Percentiles rank a stretch among this genome's conserved stretches.
These are phyloP conservation scores for Colletotrichum falcatum DNA, from an alignment of 2,329 filamentous ascomycete species.

Conservation along the genomic window DNA sequence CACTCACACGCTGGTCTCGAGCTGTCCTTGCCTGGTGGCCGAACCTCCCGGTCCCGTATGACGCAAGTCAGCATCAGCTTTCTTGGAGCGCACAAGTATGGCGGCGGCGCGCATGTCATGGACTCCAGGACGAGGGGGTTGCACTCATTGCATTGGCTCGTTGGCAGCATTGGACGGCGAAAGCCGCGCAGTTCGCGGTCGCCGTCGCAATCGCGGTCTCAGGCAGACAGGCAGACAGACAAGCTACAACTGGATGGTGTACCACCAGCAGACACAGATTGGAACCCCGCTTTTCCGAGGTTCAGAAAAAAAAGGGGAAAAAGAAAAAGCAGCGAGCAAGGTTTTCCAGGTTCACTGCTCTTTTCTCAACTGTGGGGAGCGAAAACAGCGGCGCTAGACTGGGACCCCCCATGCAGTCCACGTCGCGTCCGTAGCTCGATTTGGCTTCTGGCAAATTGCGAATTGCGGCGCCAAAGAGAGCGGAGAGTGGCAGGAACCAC, in stretches of 20 bases:
- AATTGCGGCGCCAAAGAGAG: slow-evolving; percentile 16
- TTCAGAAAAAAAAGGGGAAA: slow-evolving; percentile 11
- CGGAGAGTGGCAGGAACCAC: slow-evolving; percentile 20
- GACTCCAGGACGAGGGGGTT: not conserved
- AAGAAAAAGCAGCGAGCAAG: slow-evolving; percentile 37
- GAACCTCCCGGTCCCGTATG: slow-evolving; percentile 35
- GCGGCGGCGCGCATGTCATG: slow-evolving; percentile 21
- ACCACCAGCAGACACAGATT: not conserved
- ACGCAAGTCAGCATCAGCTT: slow-evolving; percentile 28
- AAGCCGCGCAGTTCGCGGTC: slow-evolving; percentile 11
- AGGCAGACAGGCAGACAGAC: slow-evolving; percentile 9
- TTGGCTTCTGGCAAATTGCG: slow-evolving; percentile 19
- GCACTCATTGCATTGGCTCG: not conserved
- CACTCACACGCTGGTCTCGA: slow-evolving; percentile 28
- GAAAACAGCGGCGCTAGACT: slow-evolving; percentile 26
- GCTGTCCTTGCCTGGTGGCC: slow-evolving; percentile 20
- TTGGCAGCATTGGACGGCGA: slow-evolving; percentile 27
- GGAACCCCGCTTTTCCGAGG: slow-evolving; percentile 23
- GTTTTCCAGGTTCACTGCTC: slow-evolving; percentile 37
- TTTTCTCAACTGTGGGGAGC: slow-evolving; percentile 33
- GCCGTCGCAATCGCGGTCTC: not conserved
- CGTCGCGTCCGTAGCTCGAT: slow-evolving; percentile 13
- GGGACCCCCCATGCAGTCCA: slow-evolving; percentile 29
- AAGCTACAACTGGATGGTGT: not conserved
- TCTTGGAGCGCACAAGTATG: slow-evolving; percentile 21